These are phyloP conservation scores for Rhodomyrtus psidioides DNA, from an alignment of 441 rosid species.

Conservation along the genomic window DNA sequence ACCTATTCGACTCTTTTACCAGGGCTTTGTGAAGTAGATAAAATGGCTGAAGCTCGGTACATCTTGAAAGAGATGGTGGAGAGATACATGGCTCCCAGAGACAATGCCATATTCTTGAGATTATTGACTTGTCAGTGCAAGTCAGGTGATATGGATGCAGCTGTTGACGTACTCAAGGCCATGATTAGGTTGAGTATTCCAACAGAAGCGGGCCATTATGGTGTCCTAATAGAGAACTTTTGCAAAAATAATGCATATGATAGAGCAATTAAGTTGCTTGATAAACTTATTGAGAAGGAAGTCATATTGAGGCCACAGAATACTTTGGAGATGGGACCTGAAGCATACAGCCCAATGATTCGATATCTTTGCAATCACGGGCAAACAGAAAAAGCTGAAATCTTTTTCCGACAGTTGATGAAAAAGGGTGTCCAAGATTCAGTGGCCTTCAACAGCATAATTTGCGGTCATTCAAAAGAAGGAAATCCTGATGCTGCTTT, in stretches of 20 bases:
- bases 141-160: slow-evolving; percentile 68
- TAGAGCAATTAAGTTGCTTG: slow-evolving; percentile 61
- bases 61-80: slow-evolving; percentile 65
- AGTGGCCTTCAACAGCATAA: slow-evolving; percentile 64
- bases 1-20: slow-evolving; percentile 79
- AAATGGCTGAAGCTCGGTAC: slow-evolving; percentile 47
- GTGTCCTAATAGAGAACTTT: slow-evolving; percentile 64
- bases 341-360: slow-evolving; percentile 63
- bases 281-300: slow-evolving; percentile 68
- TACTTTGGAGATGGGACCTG: slow-evolving; percentile 58
- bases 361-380: slow-evolving; percentile 66
- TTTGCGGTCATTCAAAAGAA: slow-evolving; percentile 80
- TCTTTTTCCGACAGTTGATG: slow-evolving; percentile 84
- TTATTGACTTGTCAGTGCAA: slow-evolving; percentile 53
- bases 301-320: slow-evolving; percentile 63
- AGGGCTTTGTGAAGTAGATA: slow-evolving; percentile 68
- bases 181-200: slow-evolving; percentile 71
- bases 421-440: slow-evolving; percentile 77
- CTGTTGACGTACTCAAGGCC: slow-evolving; percentile 66
- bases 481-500: slow-evolving; percentile 73
- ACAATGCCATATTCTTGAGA: slow-evolving; percentile 57
- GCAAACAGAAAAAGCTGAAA: slow-evolving; percentile 72
- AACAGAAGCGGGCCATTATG: slow-evolving; percentile 83
- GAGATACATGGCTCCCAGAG: slow-evolving; percentile 58
- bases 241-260: slow-evolving; percentile 67